Percentiles rank a stretch among this genome's conserved stretches.
These are phyloP conservation scores for Sophora flavescens DNA, from an alignment of 306 rosid species.

Conservation along the genomic window DNA sequence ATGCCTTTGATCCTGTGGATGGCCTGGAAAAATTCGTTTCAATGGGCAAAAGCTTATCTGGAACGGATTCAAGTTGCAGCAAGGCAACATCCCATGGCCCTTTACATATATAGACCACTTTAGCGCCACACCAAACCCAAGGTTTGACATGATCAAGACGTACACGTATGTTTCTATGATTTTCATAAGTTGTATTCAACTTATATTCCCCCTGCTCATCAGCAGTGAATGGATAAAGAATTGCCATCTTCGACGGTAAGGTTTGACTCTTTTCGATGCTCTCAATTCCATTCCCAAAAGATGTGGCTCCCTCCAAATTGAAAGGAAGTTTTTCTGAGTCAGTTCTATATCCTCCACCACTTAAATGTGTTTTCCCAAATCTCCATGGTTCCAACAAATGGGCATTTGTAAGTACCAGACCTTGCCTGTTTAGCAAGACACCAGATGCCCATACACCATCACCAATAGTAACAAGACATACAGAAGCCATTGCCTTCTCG, in stretches of 20 bases:
- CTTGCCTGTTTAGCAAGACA: slow-evolving; percentile 74
- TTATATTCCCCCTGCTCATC: slow-evolving; percentile 51
- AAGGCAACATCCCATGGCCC: slow-evolving; percentile 96
- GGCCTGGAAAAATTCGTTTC: slow-evolving; percentile 68
- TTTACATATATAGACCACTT: slow-evolving; percentile 76
- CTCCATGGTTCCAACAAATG: slow-evolving; percentile 94
- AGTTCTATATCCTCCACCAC: slow-evolving; percentile 53
- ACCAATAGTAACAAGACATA: slow-evolving; percentile 86
- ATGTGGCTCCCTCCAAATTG: slow-evolving; percentile 44
- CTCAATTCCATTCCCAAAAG: slow-evolving; percentile 43
- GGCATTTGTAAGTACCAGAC: slow-evolving; percentile 94
- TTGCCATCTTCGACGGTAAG: slow-evolving; percentile 35
- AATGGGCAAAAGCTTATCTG: slow-evolving; percentile 75
- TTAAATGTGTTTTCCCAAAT: slow-evolving; percentile 72
- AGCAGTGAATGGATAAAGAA: slow-evolving; percentile 47
- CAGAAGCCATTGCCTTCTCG: slow-evolving; percentile 80
- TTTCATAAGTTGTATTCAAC: slow-evolving; percentile 47
- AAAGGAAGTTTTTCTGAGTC: slow-evolving; percentile 45
- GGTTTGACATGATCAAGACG: slow-evolving; percentile 81
- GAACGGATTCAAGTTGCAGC: slow-evolving; percentile 75
- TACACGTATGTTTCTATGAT: slow-evolving; percentile 66
- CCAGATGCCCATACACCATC: slow-evolving; percentile 98
- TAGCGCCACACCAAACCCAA: slow-evolving; percentile 87
- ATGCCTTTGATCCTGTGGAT: slow-evolving; percentile 78
- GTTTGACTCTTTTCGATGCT: slow-evolving; percentile 49